Evolutionary conservation across 1,139 yeast genomes (phyloP).

Genomic region (Taphrina sp.): DNA sequence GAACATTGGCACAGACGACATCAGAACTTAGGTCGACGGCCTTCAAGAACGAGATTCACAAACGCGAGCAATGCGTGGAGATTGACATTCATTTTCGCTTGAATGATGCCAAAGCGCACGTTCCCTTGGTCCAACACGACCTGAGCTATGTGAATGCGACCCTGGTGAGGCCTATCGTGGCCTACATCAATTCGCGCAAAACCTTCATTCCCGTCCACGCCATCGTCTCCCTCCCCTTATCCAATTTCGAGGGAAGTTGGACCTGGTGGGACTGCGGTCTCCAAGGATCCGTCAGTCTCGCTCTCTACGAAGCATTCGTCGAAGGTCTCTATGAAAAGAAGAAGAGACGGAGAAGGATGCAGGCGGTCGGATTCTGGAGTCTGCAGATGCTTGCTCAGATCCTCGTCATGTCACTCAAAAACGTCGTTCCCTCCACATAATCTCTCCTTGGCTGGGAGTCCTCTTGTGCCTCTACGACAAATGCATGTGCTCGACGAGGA

Average conservation of each 20-base stretch:
- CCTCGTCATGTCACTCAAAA: constrained; percentile 53
- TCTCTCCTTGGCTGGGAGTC: background rate
- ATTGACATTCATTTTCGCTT: constrained; percentile 76
- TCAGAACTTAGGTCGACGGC: background rate
- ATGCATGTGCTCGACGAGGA: too few relatives aligned
- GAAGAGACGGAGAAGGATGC: constrained; percentile 65
- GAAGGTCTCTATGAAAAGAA: constrained; percentile 86
- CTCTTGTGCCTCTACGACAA: background rate
- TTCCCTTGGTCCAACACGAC: constrained; percentile 82
- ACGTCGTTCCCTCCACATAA: constrained; percentile 17
- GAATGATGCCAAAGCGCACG: constrained; percentile 80
- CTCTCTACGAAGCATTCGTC: constrained; percentile 87
- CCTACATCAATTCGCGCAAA: constrained; percentile 83
- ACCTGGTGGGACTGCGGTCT: constrained; percentile 85
- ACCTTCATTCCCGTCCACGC: constrained; percentile 87
- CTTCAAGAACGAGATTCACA: background rate
- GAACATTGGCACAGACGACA: constrained; percentile 17
- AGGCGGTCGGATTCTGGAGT: constrained; percentile 91
- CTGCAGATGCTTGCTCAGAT: constrained; percentile 78
- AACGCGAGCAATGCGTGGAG: constrained; percentile 49
- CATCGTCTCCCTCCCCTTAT: constrained; percentile 57
- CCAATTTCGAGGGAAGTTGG: constrained; percentile 94
- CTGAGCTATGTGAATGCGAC: constrained; percentile 88
- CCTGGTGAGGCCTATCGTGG: constrained; percentile 88
- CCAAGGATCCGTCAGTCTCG: constrained; percentile 77